Evolutionary conservation across 179 eudicot genomes (phyloP).

Genomic region (Vitellaria paradoxa): DNA sequence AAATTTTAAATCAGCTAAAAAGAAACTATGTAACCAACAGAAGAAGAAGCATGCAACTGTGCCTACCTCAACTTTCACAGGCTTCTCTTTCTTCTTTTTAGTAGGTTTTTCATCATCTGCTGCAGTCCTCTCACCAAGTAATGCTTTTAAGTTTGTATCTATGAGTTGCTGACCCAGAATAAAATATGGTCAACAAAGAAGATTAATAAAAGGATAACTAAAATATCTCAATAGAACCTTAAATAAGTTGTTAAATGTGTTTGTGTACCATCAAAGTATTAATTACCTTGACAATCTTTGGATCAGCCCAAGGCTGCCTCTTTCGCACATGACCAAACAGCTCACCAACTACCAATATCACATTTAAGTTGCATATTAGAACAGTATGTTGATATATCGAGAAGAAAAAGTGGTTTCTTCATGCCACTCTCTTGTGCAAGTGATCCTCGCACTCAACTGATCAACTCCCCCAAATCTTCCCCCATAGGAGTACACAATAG

Average conservation of each 20-base stretch:
- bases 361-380: background rate
- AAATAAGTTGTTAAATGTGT: background rate
- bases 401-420: background rate
- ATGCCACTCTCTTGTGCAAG: background rate
- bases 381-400: background rate
- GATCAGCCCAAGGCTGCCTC: slow-evolving; percentile 96
- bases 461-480: background rate
- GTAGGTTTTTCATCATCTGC: slow-evolving; percentile 89
- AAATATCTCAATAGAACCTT: background rate
- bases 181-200: slow-evolving; percentile 11
- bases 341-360: slow-evolving; percentile 60
- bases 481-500: background rate
- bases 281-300: slow-evolving; percentile 87
- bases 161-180: slow-evolving; percentile 58
- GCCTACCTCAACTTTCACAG: slow-evolving; percentile 73
- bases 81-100: slow-evolving; percentile 94
- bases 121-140: slow-evolving; percentile 87
- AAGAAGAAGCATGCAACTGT: slow-evolving; percentile 12
- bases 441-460: background rate
- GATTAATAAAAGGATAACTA: background rate
- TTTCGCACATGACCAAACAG: slow-evolving; percentile 77
- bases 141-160: slow-evolving; percentile 55
- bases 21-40: background rate
- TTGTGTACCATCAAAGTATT: background rate
- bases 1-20: background rate